Evolutionary conservation across 495 filamentous ascomycete genomes (phyloP).

Genomic region (Xylaria longipes): DNA sequence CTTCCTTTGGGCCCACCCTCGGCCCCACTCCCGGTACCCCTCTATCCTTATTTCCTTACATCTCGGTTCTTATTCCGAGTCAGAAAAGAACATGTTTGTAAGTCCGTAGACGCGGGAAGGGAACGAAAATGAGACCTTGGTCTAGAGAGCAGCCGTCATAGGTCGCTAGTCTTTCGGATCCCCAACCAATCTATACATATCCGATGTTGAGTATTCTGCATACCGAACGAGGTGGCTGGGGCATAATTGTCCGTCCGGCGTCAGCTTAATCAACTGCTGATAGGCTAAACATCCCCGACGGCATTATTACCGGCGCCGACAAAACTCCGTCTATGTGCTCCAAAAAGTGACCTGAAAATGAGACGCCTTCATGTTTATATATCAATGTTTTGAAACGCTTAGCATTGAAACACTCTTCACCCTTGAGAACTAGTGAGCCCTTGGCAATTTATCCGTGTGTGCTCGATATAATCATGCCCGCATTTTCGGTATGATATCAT

Average conservation of each 20-base stretch:
- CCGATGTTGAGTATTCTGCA: neutral
- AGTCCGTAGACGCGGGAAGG: neutral
- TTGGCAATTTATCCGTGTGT: neutral
- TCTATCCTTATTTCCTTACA: neutral
- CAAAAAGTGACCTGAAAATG: neutral
- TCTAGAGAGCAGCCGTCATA: neutral
- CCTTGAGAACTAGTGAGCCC: neutral
- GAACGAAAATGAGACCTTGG: neutral
- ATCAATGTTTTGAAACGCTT: neutral
- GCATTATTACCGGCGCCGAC: neutral
- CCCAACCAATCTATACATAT: neutral
- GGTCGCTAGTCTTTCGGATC: neutral
- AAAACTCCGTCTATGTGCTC: neutral
- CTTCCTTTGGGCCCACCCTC: neutral
- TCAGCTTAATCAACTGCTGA: slow-evolving; percentile 5
- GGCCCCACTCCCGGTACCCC: slow-evolving; percentile 11
- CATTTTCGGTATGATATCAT: slow-evolving; percentile 43
- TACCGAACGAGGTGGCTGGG: neutral
- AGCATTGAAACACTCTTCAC: neutral
- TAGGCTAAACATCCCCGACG: slow-evolving; percentile 15
- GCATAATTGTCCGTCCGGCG: slow-evolving; percentile 14
- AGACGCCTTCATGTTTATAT: neutral
- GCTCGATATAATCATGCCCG: slow-evolving; percentile 37
- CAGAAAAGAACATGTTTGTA: neutral
- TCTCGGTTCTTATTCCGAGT: neutral